A percentile compares a stretch with the other conserved stretches of the same genome.
Conservation (phyloP, 2,329 filamentous ascomycete species). For the Arthrobotrys musiformis region DNA sequence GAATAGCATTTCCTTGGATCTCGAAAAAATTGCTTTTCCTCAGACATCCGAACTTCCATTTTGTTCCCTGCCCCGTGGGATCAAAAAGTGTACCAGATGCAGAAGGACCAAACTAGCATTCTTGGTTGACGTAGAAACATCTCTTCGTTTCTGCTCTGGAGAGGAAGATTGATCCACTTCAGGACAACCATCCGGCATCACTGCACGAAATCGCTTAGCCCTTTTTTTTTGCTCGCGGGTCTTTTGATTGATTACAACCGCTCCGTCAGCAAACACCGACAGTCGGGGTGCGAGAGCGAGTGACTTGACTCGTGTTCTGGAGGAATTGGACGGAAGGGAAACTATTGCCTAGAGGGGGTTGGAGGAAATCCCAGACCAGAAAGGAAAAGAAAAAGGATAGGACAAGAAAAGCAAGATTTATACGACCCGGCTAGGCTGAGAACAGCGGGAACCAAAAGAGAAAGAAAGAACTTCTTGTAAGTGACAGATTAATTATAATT, state of each 20-base stretch:
- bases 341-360: slow-evolving; percentile 51
- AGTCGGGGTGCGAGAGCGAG: slow-evolving; percentile 10
- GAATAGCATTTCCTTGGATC: slow-evolving; percentile 28
- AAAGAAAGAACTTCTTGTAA: slow-evolving; percentile 41
- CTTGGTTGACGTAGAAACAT: slow-evolving; percentile 51
- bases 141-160: slow-evolving; percentile 6
- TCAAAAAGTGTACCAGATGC: slow-evolving; percentile 38
- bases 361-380: slow-evolving; percentile 27
- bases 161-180: slow-evolving; percentile 50
- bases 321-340: slow-evolving; percentile 43
- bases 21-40: slow-evolving; percentile 33
- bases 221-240: slow-evolving; percentile 25
- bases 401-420: slow-evolving; percentile 14
- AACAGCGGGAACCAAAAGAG: slow-evolving; percentile 40
- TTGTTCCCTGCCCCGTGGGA: slow-evolving; percentile 33
- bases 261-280: slow-evolving; percentile 43
- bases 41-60: slow-evolving; percentile 23
- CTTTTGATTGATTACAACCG: slow-evolving; percentile 41
- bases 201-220: slow-evolving; percentile 40
- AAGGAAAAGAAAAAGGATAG: background rate
- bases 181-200: slow-evolving; percentile 39
- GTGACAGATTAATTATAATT: background rate
- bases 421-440: slow-evolving; percentile 45
- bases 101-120: slow-evolving; percentile 54
- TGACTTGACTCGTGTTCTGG: slow-evolving; percentile 39